phyloP scores from a whole-genome alignment of 805 yeast genomes.

The Candida loeiensis region DNA sequence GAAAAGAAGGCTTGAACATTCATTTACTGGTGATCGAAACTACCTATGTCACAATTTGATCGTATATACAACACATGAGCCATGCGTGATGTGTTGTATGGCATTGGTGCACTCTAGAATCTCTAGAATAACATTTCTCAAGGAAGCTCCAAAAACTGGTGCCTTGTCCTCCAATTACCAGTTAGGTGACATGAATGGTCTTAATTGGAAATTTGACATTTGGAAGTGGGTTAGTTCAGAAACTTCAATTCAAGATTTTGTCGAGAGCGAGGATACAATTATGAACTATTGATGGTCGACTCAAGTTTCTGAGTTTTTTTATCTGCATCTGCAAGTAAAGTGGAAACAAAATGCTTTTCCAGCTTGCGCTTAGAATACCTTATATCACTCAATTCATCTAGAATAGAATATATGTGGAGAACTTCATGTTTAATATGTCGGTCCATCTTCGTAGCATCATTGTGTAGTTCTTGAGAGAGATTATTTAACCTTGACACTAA shows the following conservation, averaged over 20 bases:
- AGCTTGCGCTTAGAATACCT: slow-evolving; percentile 16
- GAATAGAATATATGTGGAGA: slow-evolving; percentile 13
- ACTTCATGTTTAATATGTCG: slow-evolving; percentile 13
- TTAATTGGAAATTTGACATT: slow-evolving; percentile 86
- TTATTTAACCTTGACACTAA: slow-evolving; percentile 19
- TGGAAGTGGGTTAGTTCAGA: slow-evolving; percentile 59
- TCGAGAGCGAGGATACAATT: background rate
- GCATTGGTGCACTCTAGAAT: slow-evolving; percentile 90
- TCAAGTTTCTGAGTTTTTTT: slow-evolving; percentile 13
- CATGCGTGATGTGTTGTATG: slow-evolving; percentile 96
- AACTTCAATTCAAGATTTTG: background rate
- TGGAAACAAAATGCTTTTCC: slow-evolving; percentile 11
- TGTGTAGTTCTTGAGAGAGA: slow-evolving; percentile 24
- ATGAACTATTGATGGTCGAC: slow-evolving; percentile 2
- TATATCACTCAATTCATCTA: slow-evolving; percentile 27
- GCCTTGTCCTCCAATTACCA: slow-evolving; percentile 66
- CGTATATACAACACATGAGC: slow-evolving; percentile 90
- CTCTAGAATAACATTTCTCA: slow-evolving; percentile 59
- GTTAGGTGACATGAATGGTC: slow-evolving; percentile 67
- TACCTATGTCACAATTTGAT: slow-evolving; percentile 76
- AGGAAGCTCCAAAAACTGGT: slow-evolving; percentile 35
- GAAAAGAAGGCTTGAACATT: slow-evolving; percentile 24
- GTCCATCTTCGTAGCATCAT: slow-evolving; percentile 20
- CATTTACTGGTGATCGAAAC: slow-evolving; percentile 15
- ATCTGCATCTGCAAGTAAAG: slow-evolving; percentile 17